Conservation (phyloP, 805 yeast genomes). For the Pichia membranifaciens region DNA sequence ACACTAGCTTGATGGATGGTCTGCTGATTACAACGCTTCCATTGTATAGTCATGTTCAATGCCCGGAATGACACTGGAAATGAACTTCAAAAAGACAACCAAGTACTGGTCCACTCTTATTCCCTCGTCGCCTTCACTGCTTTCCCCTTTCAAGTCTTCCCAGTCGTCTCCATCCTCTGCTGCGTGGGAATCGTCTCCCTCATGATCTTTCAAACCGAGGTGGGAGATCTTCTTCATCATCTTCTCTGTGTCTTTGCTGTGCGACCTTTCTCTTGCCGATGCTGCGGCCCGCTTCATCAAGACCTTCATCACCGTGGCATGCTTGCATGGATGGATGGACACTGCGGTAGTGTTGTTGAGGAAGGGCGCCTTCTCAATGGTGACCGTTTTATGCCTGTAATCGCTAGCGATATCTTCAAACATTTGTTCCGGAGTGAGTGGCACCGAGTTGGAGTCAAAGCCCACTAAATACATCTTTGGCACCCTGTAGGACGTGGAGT, state of each 20-base stretch:
- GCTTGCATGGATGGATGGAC: conserved; percentile 94
- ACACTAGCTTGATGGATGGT: neutral
- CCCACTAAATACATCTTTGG: conserved; percentile 94
- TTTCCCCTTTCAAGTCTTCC: conserved; percentile 18
- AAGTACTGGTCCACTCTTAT: conserved; percentile 88
- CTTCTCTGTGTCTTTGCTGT: conserved; percentile 22
- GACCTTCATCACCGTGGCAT: conserved; percentile 89
- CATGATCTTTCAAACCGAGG: conserved; percentile 39
- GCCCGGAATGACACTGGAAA: conserved; percentile 96
- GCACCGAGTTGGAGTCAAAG: conserved; percentile 74
- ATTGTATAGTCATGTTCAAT: conserved; percentile 98
- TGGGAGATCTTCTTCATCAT: conserved; percentile 40
- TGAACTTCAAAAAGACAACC: conserved; percentile 84
- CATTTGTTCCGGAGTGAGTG: conserved; percentile 83
- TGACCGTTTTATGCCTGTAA: conserved; percentile 92
- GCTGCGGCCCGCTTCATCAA: conserved; percentile 66
- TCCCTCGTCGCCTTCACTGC: conserved; percentile 28
- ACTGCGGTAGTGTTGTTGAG: conserved; percentile 68
- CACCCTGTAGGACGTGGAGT: conserved; percentile 91
- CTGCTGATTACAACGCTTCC: conserved; percentile 65
- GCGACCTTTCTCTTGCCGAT: conserved; percentile 31
- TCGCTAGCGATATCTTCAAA: conserved; percentile 90
- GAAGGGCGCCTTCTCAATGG: conserved; percentile 90
- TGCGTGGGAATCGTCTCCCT: conserved; percentile 11
- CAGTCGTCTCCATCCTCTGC: conserved; percentile 20